These are phyloP conservation scores for Kondoa malvinella DNA, from an alignment of 768 basidiomycete genomes.

Conservation along the genomic window DNA sequence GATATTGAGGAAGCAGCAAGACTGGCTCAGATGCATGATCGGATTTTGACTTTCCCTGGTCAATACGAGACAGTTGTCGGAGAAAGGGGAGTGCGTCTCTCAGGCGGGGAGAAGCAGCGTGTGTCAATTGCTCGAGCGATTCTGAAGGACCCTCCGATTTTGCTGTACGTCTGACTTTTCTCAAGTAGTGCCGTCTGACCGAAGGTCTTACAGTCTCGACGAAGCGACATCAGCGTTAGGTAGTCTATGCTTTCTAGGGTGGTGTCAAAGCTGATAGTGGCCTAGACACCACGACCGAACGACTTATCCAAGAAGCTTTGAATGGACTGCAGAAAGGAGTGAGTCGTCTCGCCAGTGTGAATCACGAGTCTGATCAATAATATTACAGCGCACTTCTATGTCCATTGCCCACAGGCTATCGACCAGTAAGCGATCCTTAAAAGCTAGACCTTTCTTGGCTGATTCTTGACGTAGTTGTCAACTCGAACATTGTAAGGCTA, in stretches of 20 bases:
- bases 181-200: neutral
- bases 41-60: conserved; percentile 66
- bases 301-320: conserved; percentile 74
- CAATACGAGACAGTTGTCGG: conserved; percentile 67
- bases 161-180: neutral
- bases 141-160: conserved; percentile 50
- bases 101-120: conserved; percentile 43
- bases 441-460: neutral
- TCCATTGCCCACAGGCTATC: conserved; percentile 29
- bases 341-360: neutral
- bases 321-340: conserved; percentile 44
- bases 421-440: conserved; percentile 31
- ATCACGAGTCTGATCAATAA: neutral
- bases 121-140: conserved; percentile 65
- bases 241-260: neutral
- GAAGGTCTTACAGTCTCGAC: neutral
- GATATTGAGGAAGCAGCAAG: conserved; percentile 64
- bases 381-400: conserved; percentile 16
- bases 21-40: conserved; percentile 74
- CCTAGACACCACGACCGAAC: conserved; percentile 66
- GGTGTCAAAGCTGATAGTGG: neutral
- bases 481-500: conserved; percentile 40
- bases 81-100: conserved; percentile 69
- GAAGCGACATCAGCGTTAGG: conserved; percentile 40
- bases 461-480: conserved; percentile 30